Percentiles rank a stretch among this genome's conserved stretches.
phyloP scores from a whole-genome alignment of 1,284 basidiomycete genomes.

The Microbotryomycetes sp. region DNA sequence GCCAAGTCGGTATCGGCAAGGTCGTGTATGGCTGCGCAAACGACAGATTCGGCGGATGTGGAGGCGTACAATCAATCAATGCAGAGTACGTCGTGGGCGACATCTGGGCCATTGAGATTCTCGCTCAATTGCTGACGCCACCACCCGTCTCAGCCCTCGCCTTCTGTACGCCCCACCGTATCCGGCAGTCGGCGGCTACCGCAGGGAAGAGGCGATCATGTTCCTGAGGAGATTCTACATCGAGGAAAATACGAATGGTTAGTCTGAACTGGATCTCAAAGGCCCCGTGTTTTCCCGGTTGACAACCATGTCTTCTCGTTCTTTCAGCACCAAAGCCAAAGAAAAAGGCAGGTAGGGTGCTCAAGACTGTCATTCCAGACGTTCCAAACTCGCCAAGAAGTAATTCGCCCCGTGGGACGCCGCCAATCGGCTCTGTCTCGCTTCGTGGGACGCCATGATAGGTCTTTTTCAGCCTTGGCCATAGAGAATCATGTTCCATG shows the following conservation, averaged over 20 bases:
- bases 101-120: background rate
- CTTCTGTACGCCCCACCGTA: constrained; percentile 58
- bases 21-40: constrained; percentile 94
- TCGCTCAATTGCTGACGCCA: background rate
- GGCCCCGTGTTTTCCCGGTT: too few relatives aligned
- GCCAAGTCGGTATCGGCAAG: constrained; percentile 83
- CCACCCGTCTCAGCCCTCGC: constrained; percentile 24
- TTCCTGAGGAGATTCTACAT: constrained; percentile 89
- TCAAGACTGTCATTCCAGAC: constrained; percentile 60
- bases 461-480: background rate
- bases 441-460: background rate
- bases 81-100: constrained; percentile 50
- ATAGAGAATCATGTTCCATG: too few relatives aligned
- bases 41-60: constrained; percentile 95
- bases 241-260: constrained; percentile 88
- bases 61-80: constrained; percentile 85
- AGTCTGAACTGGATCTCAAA: too few relatives aligned
- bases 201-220: constrained; percentile 91
- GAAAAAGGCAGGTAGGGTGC: constrained; percentile 55
- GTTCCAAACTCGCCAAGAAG: constrained; percentile 2
- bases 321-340: constrained; percentile 64
- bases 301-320: constrained; percentile 33
- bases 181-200: constrained; percentile 70
- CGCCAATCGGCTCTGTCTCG: background rate
- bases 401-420: background rate